Percentiles rank a stretch among this genome's conserved stretches.
Conservation (phyloP, 139 green algal genomes). For the Chlamydomonas sp. region DNA sequence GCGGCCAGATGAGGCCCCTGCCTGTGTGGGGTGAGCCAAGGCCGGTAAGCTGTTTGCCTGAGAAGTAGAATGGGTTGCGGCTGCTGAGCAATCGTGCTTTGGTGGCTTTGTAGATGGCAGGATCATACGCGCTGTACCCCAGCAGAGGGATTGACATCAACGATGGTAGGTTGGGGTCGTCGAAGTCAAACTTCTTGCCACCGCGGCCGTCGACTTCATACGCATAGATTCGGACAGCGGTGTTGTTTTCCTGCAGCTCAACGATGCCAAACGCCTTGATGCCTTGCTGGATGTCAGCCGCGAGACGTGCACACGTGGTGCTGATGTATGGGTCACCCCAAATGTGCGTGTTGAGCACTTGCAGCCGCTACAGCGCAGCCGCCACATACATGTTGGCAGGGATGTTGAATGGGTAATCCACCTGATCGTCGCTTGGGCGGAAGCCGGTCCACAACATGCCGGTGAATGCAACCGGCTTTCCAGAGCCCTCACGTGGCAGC, state of each 20-base stretch:
- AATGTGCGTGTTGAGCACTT: constrained; percentile 50
- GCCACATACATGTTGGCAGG: constrained; percentile 44
- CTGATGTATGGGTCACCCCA: constrained; percentile 14
- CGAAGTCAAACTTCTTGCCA: constrained; percentile 30
- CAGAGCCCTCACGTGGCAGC: constrained; percentile 36
- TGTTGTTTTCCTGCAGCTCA: background rate
- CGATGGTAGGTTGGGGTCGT: constrained; percentile 61
- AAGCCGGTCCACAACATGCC: constrained; percentile 63
- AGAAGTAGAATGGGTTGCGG: constrained; percentile 37
- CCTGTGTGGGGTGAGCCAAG: constrained; percentile 50
- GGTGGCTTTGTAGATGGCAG: constrained; percentile 22
- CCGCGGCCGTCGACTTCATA: constrained; percentile 59
- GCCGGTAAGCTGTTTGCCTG: constrained; percentile 29
- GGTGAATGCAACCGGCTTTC: constrained; percentile 24
- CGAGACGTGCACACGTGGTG: constrained; percentile 6
- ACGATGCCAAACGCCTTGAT: constrained; percentile 39
- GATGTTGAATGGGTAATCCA: constrained; percentile 45
- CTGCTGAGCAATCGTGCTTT: constrained; percentile 30
- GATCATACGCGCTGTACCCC: constrained; percentile 41
- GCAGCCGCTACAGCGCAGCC: constrained; percentile 40
- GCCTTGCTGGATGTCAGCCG: constrained; percentile 30
- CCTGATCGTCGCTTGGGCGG: constrained; percentile 48
- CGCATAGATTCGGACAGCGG: constrained; percentile 34
- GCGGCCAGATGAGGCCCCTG: constrained; percentile 34
- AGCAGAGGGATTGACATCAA: constrained; percentile 55